These are phyloP conservation scores for Pseudogymnoascus sp. DNA, from an alignment of 2,329 filamentous ascomycete genomes.

Conservation along the genomic window DNA sequence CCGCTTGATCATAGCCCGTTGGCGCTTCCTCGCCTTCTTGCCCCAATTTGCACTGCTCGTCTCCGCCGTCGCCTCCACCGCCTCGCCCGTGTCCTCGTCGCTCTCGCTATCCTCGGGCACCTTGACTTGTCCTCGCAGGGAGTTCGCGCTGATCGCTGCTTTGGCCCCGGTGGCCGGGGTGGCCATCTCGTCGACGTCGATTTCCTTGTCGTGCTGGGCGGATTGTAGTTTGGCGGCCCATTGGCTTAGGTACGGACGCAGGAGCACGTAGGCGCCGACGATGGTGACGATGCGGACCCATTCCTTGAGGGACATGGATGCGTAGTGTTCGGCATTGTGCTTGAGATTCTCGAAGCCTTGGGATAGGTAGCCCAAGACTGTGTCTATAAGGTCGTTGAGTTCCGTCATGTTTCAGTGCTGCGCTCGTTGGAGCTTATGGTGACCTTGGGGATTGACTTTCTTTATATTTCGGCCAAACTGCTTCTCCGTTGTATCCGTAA, in stretches of 20 bases:
- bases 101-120: conserved; percentile 47
- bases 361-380: not conserved
- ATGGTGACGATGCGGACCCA: conserved; percentile 65
- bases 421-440: not conserved
- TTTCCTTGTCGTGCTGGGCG: conserved; percentile 49
- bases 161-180: conserved; percentile 33
- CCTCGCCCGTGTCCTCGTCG: conserved; percentile 38
- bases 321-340: conserved; percentile 3
- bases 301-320: conserved; percentile 40
- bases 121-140: conserved; percentile 48
- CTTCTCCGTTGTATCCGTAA: not conserved
- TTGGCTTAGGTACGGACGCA: conserved; percentile 68
- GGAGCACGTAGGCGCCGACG: conserved; percentile 63
- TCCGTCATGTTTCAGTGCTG: not conserved
- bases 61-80: conserved; percentile 34
- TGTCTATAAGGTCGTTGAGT: not conserved
- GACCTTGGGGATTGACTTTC: not conserved
- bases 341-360: conserved; percentile 4
- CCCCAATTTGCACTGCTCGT: conserved; percentile 48
- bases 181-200: conserved; percentile 33
- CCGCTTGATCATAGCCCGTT: conserved; percentile 59
- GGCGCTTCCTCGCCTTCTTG: conserved; percentile 60
- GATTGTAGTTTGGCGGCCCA: conserved; percentile 55
- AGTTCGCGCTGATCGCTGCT: conserved; percentile 55
- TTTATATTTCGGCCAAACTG: not conserved